phyloP scores from a whole-genome alignment of 495 filamentous ascomycete genomes.

The Penicillium simplicissimum region DNA sequence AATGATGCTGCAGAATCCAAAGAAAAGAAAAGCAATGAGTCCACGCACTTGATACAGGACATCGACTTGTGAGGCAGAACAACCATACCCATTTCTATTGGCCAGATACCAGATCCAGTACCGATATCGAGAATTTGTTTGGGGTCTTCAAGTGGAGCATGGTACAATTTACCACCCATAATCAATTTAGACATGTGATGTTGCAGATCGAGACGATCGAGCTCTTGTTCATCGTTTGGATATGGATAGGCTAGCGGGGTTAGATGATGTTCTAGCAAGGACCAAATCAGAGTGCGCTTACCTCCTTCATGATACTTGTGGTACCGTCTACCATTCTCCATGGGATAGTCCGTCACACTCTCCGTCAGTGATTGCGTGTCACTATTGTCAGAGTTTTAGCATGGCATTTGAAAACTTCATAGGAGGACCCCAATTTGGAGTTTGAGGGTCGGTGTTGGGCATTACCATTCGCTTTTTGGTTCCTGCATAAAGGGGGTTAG shows the following conservation, averaged over 20 bases:
- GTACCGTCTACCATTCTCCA: constrained; percentile 58
- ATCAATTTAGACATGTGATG: constrained; percentile 59
- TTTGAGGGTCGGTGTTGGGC: neutral
- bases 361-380: constrained; percentile 53
- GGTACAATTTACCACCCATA: constrained; percentile 53
- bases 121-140: constrained; percentile 65
- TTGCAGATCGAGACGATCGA: constrained; percentile 60
- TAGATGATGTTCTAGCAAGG: constrained; percentile 4
- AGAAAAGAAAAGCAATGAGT: constrained; percentile 4
- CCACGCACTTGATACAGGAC: constrained; percentile 21
- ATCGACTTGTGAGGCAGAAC: constrained; percentile 10
- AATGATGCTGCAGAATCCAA: constrained; percentile 36
- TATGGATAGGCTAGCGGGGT: constrained; percentile 49
- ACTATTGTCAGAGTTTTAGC: constrained; percentile 27
- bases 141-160: constrained; percentile 60
- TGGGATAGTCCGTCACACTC: constrained; percentile 52
- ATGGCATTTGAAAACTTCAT: neutral
- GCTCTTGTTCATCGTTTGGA: constrained; percentile 58
- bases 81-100: constrained; percentile 59
- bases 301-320: constrained; percentile 59
- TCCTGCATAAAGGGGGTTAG: constrained; percentile 30
- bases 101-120: constrained; percentile 72
- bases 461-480: constrained; percentile 28
- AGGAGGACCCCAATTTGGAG: neutral
- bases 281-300: constrained; percentile 27